These are phyloP conservation scores for Piloderma croceum DNA, from an alignment of 768 basidiomycete species.

Conservation along the genomic window DNA sequence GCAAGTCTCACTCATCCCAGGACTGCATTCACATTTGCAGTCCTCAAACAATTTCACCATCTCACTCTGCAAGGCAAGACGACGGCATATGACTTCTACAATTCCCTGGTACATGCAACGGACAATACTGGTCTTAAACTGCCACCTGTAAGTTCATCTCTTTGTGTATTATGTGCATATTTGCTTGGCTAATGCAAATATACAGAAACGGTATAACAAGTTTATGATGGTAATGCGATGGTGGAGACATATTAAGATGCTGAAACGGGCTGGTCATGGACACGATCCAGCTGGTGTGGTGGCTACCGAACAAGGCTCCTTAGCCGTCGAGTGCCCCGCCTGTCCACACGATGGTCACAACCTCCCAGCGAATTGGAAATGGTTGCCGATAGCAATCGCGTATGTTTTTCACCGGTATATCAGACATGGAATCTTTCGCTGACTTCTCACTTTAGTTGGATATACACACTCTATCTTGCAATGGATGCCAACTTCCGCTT, in stretches of 20 bases:
- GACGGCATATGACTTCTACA: conserved; percentile 18
- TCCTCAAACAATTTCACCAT: conserved; percentile 17
- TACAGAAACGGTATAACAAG: conserved; percentile 6
- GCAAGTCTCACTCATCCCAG: conserved; percentile 15
- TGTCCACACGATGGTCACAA: conserved; percentile 11
- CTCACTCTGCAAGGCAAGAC: conserved; percentile 14
- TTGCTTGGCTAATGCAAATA: conserved; percentile 1
- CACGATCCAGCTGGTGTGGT: conserved; percentile 1
- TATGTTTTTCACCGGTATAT: neutral
- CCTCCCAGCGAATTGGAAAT: conserved; percentile 1
- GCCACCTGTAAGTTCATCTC: conserved; percentile 2
- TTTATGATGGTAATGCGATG: conserved; percentile 5
- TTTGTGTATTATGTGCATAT: neutral
- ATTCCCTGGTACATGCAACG: conserved; percentile 4
- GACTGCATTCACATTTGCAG: conserved; percentile 13
- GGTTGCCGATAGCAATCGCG: neutral
- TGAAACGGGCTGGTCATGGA: conserved; percentile 2
- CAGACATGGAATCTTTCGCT: neutral
- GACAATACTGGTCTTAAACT: conserved; percentile 3
- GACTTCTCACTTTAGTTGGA: conserved; percentile 7
- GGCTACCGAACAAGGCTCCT: conserved; percentile 1
- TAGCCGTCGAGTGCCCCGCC: conserved; percentile 4
- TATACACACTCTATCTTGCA: conserved; percentile 8
- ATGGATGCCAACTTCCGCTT: conserved; percentile 17
- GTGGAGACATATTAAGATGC: conserved; percentile 11